A percentile compares a stretch with the other conserved stretches of the same genome.
These are phyloP conservation scores for Theileria orientalis DNA, from an alignment of 169 alveolate species.

Conservation along the genomic window DNA sequence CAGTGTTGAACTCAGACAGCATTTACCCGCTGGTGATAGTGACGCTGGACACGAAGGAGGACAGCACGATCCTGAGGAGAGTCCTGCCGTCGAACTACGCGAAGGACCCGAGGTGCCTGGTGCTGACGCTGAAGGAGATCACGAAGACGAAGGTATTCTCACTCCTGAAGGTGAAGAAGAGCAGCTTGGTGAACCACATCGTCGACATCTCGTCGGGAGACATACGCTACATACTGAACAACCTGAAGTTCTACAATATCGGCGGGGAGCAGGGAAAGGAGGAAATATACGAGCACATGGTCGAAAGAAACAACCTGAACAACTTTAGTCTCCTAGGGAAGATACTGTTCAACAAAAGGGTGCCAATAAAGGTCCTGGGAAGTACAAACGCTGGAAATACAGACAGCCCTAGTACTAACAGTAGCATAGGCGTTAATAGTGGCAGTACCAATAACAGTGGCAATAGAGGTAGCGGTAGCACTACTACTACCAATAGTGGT, in stretches of 20 bases:
- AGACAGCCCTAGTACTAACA: too few species aligned
- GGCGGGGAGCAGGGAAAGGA: conserved; percentile 1
- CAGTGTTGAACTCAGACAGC: conserved; percentile 21
- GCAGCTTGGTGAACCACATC: conserved; percentile 23
- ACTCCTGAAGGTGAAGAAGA: conserved; percentile 22
- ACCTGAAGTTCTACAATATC: conserved; percentile 27
- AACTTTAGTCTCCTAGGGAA: conserved; percentile 45
- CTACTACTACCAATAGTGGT: too few species aligned
- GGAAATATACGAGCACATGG: conserved; percentile 14
- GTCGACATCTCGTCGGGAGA: conserved; percentile 44
- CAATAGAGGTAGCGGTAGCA: background rate
- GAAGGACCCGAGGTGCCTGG: conserved; percentile 50
- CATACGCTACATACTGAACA: conserved; percentile 42
- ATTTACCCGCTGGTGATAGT: conserved; percentile 51
- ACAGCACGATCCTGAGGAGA: conserved; percentile 35
- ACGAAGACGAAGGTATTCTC: conserved; percentile 38
- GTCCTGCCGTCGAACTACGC: conserved; percentile 45
- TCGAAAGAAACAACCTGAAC: conserved; percentile 24
- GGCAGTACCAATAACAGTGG: background rate
- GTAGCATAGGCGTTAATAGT: too few species aligned
- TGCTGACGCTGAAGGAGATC: conserved; percentile 31
- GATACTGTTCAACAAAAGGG: conserved; percentile 48
- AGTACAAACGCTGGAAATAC: background rate
- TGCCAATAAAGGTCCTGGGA: conserved; percentile 17
- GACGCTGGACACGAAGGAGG: conserved; percentile 41